These are phyloP conservation scores for Cladophialophora yegresii DNA, from an alignment of 2,329 filamentous ascomycete genomes.

Conservation along the genomic window DNA sequence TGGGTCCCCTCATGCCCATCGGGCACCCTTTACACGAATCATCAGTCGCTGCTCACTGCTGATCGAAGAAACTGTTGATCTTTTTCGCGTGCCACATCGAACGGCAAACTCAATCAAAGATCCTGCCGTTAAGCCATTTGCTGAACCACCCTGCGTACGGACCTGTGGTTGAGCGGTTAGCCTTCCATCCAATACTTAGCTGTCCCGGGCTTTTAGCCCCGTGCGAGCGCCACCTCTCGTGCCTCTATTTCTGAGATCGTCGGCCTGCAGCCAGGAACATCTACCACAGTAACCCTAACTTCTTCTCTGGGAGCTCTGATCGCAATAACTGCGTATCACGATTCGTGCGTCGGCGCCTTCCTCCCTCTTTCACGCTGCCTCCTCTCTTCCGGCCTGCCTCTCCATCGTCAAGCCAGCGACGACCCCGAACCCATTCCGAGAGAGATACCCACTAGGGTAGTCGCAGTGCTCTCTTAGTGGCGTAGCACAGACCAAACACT, in stretches of 20 bases:
- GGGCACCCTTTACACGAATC: neutral
- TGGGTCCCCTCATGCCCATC: neutral
- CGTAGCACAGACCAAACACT: conserved; percentile 5
- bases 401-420: conserved; percentile 8
- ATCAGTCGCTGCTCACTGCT: neutral
- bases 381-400: neutral
- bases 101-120: neutral
- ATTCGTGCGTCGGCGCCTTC: conserved; percentile 7
- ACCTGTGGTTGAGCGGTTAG: conserved; percentile 1
- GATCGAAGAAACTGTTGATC: conserved; percentile 2
- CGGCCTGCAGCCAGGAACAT: neutral
- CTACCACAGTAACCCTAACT: neutral
- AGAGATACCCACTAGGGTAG: conserved; percentile 2
- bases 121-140: neutral
- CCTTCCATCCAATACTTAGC: neutral
- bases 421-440: conserved; percentile 3
- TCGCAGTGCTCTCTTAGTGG: conserved; percentile 9
- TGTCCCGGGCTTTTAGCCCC: neutral
- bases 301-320: conserved; percentile 3
- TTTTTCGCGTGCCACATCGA: conserved; percentile 1
- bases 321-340: conserved; percentile 4
- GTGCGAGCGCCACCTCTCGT: neutral
- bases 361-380: conserved; percentile 8
- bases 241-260: conserved; percentile 2
- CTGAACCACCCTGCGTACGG: neutral